A percentile compares a stretch with the other conserved stretches of the same genome.
Evolutionary conservation across 352 stramenopile genomes (phyloP).

Genomic region (Phytophthora pinifolia): DNA sequence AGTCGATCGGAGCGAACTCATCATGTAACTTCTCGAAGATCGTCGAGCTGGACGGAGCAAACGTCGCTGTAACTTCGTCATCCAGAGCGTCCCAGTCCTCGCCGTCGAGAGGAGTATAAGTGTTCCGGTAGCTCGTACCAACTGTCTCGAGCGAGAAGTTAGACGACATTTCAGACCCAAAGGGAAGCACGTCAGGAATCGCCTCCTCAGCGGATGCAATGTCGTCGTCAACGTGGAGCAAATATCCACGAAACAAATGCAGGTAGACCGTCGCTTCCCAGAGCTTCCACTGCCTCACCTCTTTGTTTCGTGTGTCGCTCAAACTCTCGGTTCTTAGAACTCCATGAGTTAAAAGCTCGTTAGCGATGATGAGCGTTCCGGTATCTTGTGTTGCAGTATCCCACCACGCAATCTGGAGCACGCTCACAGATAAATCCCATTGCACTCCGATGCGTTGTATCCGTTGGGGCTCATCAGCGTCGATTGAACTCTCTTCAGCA

Average conservation of each 20-base stretch:
- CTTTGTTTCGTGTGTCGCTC: not conserved
- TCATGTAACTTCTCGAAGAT: conserved; percentile 52
- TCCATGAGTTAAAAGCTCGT: conserved; percentile 64
- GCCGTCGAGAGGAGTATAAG: conserved; percentile 15
- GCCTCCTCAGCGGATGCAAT: conserved; percentile 7
- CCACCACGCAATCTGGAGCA: conserved; percentile 68
- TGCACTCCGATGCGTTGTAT: conserved; percentile 49
- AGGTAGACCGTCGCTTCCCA: conserved; percentile 66
- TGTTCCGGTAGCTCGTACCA: conserved; percentile 60
- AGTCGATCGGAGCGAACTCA: conserved; percentile 48
- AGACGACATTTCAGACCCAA: conserved; percentile 30
- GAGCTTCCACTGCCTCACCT: conserved; percentile 32
- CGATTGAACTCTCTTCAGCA: not conserved
- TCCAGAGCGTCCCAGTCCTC: conserved; percentile 27
- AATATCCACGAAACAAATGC: conserved; percentile 54
- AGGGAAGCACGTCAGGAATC: conserved; percentile 26
- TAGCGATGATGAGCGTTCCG: conserved; percentile 46
- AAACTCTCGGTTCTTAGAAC: conserved; percentile 11
- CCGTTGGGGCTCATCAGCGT: conserved; percentile 3
- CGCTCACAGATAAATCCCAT: conserved; percentile 64
- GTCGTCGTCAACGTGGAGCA: conserved; percentile 37
- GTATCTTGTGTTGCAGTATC: conserved; percentile 57
- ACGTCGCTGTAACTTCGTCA: conserved; percentile 30
- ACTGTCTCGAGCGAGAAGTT: conserved; percentile 68
- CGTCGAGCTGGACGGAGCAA: conserved; percentile 24